Evolutionary conservation across 495 filamentous ascomycete species (phyloP).

Genomic region (Aspergillus sclerotiicarbonarius): DNA sequence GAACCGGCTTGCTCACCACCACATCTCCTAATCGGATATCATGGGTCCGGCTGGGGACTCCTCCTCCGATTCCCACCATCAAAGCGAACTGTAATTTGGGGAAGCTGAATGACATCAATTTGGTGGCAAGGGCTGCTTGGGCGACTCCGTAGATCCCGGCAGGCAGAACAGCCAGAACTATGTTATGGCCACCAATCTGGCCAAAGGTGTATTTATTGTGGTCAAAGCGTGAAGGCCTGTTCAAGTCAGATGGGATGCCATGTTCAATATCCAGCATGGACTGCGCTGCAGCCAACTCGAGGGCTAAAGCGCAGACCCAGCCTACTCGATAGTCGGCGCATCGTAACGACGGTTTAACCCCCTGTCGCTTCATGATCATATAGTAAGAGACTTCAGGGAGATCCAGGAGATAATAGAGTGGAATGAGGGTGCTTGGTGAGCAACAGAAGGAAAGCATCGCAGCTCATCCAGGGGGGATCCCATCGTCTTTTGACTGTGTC

Average conservation of each 20-base stretch:
- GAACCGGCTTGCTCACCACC: constrained; percentile 29
- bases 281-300: background rate
- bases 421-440: too few species aligned
- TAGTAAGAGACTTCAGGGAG: too few species aligned
- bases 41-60: constrained; percentile 20
- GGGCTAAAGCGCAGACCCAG: background rate
- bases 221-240: constrained; percentile 3
- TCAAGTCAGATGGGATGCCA: background rate
- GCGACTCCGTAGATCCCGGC: constrained; percentile 25
- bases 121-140: constrained; percentile 23
- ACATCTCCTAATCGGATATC: constrained; percentile 39
- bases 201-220: constrained; percentile 36
- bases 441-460: too few species aligned
- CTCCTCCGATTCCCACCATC: constrained; percentile 38
- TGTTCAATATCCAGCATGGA: background rate
- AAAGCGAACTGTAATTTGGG: constrained; percentile 22
- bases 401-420: too few species aligned
- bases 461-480: too few species aligned
- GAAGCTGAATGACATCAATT: constrained; percentile 26
- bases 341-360: too few species aligned
- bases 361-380: too few species aligned
- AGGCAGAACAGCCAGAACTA: constrained; percentile 33
- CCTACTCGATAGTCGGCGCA: background rate
- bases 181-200: constrained; percentile 27
- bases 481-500: too few species aligned